Evolutionary conservation across 495 filamentous ascomycete genomes (phyloP).

Genomic region (Tuber calosporum): DNA sequence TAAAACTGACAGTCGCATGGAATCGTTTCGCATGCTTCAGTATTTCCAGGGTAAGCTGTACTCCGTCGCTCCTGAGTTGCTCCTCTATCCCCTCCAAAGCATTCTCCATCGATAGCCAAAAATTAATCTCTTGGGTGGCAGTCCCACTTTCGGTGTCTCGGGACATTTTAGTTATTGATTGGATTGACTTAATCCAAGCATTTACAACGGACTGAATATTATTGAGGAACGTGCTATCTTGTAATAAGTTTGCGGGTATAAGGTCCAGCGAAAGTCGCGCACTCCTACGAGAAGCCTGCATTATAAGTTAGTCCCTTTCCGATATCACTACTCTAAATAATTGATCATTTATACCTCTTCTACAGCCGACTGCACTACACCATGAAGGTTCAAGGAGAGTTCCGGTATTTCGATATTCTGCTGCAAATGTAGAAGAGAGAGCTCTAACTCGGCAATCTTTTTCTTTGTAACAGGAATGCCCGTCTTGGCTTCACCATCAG

Average conservation of each 20-base stretch:
- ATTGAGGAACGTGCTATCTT: slow-evolving; percentile 86
- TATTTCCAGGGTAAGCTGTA: slow-evolving; percentile 85
- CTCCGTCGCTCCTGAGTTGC: slow-evolving; percentile 79
- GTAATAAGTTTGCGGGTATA: slow-evolving; percentile 62
- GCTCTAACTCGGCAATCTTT: slow-evolving; percentile 84
- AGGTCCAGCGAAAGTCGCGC: slow-evolving; percentile 65
- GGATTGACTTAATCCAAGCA: slow-evolving; percentile 96
- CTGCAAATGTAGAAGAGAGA: slow-evolving; percentile 81
- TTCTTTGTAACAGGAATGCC: slow-evolving; percentile 88
- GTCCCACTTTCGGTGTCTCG: slow-evolving; percentile 80
- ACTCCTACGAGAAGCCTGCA: slow-evolving; percentile 53
- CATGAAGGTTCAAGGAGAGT: slow-evolving; percentile 73
- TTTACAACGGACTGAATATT: slow-evolving; percentile 88
- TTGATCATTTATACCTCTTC: slow-evolving; percentile 47
- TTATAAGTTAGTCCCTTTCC: slow-evolving; percentile 9
- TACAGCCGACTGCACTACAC: slow-evolving; percentile 74
- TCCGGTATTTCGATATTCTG: slow-evolving; percentile 97
- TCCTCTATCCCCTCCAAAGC: slow-evolving; percentile 81
- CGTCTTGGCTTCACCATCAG: slow-evolving; percentile 78
- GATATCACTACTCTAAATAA: background rate
- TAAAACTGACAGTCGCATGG: slow-evolving; percentile 91
- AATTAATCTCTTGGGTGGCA: slow-evolving; percentile 94
- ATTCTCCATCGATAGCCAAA: slow-evolving; percentile 93
- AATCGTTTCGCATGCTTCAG: slow-evolving; percentile 93
- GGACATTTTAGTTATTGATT: slow-evolving; percentile 90